A percentile compares a stretch with the other conserved stretches of the same genome.
Evolutionary conservation across 2,329 filamentous ascomycete species (phyloP).

Genomic region (Daldinia sp.): DNA sequence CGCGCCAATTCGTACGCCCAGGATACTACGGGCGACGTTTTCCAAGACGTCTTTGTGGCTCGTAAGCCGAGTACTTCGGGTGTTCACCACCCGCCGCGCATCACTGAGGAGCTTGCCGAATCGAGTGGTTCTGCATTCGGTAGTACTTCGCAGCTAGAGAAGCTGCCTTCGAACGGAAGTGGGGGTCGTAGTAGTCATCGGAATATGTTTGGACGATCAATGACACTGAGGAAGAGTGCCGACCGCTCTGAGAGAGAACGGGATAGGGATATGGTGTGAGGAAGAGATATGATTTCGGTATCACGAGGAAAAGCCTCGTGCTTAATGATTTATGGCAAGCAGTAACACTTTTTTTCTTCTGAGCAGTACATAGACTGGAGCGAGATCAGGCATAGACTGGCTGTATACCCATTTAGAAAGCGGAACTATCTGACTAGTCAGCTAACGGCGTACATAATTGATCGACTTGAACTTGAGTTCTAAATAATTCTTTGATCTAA

Average conservation of each 20-base stretch:
- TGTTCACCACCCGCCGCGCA: constrained; percentile 38
- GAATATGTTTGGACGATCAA: constrained; percentile 36
- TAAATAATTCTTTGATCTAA: not conserved
- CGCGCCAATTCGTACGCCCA: constrained; percentile 41
- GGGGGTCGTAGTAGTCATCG: constrained; percentile 25
- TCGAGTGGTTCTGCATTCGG: constrained; percentile 44
- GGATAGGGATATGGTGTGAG: constrained; percentile 41
- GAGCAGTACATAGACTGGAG: constrained; percentile 11
- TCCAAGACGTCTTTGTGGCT: constrained; percentile 57
- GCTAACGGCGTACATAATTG: not conserved
- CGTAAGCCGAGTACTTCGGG: constrained; percentile 45
- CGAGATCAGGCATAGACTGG: constrained; percentile 21
- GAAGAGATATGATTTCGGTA: not conserved
- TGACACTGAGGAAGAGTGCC: constrained; percentile 35
- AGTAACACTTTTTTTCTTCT: not conserved
- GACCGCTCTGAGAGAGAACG: constrained; percentile 32
- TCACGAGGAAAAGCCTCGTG: not conserved
- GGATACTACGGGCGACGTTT: constrained; percentile 48
- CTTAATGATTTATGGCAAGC: not conserved
- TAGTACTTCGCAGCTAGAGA: constrained; percentile 35
- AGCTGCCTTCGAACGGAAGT: constrained; percentile 32
- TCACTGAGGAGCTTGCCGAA: constrained; percentile 40
- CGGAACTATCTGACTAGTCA: not conserved
- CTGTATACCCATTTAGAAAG: constrained; percentile 20
- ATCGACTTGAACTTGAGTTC: not conserved